Base-by-base conservation (phyloP, 2,329 filamentous ascomycete genomes). In the Biscogniauxia mediterranea region DNA sequence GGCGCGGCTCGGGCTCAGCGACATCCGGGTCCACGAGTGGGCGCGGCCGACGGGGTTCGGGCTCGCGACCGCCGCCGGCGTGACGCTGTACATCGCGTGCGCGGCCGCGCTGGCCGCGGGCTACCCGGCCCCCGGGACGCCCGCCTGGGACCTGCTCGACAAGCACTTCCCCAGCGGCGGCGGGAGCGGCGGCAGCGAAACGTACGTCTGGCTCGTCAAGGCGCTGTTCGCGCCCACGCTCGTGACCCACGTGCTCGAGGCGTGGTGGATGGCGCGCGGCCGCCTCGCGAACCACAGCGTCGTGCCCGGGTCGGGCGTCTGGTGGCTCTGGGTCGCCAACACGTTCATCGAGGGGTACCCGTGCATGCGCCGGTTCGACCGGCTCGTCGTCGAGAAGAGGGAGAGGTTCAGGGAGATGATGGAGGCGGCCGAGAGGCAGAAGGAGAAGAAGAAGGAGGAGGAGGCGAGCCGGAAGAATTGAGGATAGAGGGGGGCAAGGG, bases 201-300 rank as follows among this genome's bases (percentile, higher is more conserved):
- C n/a, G 60, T 89, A 86, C 68, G 79, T 81, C 64, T 83, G 79
- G 72, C 75, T 90, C 1, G 86, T 89, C 64, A 83, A 83, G 55
- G 72, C 77, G 15, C 77, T 94, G 51, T 78, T 89, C 58, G 68
- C 78, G 20, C 79, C 84, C 0, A 84, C 93, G 60, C 3, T 92
- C 1, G 79, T 70, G 0, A 83, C 92, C 13, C 94, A 97, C 75
- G 21, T 80, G 0, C 61, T 75, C 2, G 94, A 97, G 79, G 76
- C 81, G n/a, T 76, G 76, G 52, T 77, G 79, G 71, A 78, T 89
- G 67, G 81, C 83, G 64, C 74, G 71, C 51, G 78, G 76, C 55
- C 75, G 80, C 61, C 71, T 87, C 62, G 69, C 68, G 58, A 81
- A 72, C 70, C 79, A 82, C 65, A 80, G 80, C 6, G 80, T 88